phyloP scores from a whole-genome alignment of 495 filamentous ascomycete genomes.

The Penicilliopsis zonata region DNA sequence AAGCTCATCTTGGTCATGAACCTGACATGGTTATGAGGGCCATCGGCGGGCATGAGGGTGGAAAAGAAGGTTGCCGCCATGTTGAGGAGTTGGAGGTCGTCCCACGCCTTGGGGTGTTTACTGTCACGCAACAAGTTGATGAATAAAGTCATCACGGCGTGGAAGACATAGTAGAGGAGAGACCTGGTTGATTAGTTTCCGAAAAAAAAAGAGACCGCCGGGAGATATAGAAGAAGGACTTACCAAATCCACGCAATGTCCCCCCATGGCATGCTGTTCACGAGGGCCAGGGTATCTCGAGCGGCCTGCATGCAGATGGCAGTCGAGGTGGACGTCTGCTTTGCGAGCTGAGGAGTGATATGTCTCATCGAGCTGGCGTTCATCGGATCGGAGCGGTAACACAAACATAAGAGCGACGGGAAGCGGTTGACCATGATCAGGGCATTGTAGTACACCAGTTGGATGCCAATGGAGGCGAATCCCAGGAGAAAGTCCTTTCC shows the following conservation, averaged over 20 bases:
- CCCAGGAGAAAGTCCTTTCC: constrained; percentile 76
- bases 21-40: constrained; percentile 63
- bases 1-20: constrained; percentile 84
- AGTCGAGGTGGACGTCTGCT: constrained; percentile 70
- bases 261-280: constrained; percentile 88
- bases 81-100: constrained; percentile 76
- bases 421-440: constrained; percentile 93
- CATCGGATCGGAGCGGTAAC: no score
- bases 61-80: constrained; percentile 80
- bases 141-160: constrained; percentile 86
- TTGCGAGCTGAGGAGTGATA: no score
- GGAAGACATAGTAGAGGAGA: constrained; percentile 89
- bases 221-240: no score
- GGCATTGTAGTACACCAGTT: constrained; percentile 92
- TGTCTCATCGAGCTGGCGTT: no score
- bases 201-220: background rate
- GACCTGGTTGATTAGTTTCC: constrained; percentile 44
- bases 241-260: constrained; percentile 92
- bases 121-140: constrained; percentile 86
- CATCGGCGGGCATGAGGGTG: constrained; percentile 49
- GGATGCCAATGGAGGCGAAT: constrained; percentile 75
- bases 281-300: constrained; percentile 75
- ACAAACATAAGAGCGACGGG: constrained; percentile 81
- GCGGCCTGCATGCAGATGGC: constrained; percentile 79
- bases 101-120: constrained; percentile 62